Conservation (phyloP, 1,139 yeast species). For the Zygosaccharomyces pseudobailii region DNA sequence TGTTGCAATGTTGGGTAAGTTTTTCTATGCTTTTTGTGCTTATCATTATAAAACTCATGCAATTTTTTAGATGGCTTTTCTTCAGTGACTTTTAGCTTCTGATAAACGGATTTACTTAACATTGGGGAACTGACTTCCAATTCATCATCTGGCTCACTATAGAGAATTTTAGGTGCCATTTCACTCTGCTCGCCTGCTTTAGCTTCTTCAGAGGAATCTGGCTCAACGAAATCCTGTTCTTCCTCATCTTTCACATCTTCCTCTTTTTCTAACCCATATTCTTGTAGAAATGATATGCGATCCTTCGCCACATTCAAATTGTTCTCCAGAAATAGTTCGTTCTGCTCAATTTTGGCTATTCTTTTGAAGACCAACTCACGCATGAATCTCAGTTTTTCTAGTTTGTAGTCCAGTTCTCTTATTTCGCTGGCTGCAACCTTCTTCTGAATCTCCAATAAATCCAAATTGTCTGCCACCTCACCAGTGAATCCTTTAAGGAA, state of each 20-base stretch:
- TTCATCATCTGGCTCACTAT: slow-evolving; percentile 1
- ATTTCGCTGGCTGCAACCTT: slow-evolving; percentile 61
- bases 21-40: slow-evolving; percentile 38
- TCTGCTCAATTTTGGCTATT: slow-evolving; percentile 55
- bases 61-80: slow-evolving; percentile 31
- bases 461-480: slow-evolving; percentile 45
- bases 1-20: slow-evolving; percentile 59
- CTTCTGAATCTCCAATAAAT: slow-evolving; percentile 55
- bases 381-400: slow-evolving; percentile 46
- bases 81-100: slow-evolving; percentile 22
- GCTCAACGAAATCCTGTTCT: neutral
- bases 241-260: slow-evolving; percentile 8
- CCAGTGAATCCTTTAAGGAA: slow-evolving; percentile 38
- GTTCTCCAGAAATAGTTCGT: slow-evolving; percentile 50
- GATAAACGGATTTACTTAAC: slow-evolving; percentile 19
- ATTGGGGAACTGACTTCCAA: slow-evolving; percentile 12
- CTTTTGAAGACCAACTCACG: slow-evolving; percentile 52
- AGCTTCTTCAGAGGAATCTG: slow-evolving; percentile 25
- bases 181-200: slow-evolving; percentile 19
- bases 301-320: slow-evolving; percentile 41
- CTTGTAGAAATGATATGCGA: slow-evolving; percentile 37
- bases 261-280: slow-evolving; percentile 30
- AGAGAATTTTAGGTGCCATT: neutral
- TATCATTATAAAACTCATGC: slow-evolving; percentile 23
- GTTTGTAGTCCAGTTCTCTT: slow-evolving; percentile 53